These are phyloP conservation scores for Exophiala xenobiotica DNA, from an alignment of 2,329 filamentous ascomycete species.

Conservation along the genomic window DNA sequence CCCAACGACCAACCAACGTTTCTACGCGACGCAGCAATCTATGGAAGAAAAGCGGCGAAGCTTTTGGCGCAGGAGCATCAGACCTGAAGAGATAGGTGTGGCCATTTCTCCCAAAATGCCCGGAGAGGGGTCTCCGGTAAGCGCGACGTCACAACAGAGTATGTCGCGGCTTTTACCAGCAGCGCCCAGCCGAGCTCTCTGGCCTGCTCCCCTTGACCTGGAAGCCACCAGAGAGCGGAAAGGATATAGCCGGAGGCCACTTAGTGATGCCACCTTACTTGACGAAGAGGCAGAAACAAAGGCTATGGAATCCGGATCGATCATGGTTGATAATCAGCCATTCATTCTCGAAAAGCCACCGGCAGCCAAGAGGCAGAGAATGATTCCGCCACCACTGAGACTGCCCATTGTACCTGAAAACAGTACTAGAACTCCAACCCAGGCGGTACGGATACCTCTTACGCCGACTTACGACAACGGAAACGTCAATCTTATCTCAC, in stretches of 20 bases:
- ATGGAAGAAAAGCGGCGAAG: conserved; percentile 30
- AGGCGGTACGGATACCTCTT: conserved; percentile 36
- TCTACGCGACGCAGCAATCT: conserved; percentile 21
- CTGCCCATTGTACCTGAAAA: conserved; percentile 16
- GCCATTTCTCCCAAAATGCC: conserved; percentile 34
- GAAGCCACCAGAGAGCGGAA: conserved; percentile 15
- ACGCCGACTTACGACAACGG: conserved; percentile 33
- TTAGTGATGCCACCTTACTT: conserved; percentile 39
- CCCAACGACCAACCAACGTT: conserved; percentile 17
- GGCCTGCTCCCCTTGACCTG: conserved; percentile 39
- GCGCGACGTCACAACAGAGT: conserved; percentile 38
- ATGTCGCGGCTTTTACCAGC: conserved; percentile 41
- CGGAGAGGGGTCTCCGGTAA: conserved; percentile 34
- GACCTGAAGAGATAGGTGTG: conserved; percentile 34
- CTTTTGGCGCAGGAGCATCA: conserved; percentile 33
- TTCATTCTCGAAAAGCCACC: conserved; percentile 19
- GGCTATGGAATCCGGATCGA: conserved; percentile 6
- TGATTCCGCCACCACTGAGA: conserved; percentile 12
- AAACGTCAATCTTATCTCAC: conserved; percentile 15
- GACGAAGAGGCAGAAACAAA: conserved; percentile 37
- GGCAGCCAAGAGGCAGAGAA: conserved; percentile 11
- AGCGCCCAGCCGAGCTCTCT: conserved; percentile 36
- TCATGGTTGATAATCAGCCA: conserved; percentile 25
- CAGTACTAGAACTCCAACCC: conserved; percentile 35
- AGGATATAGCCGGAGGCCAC: conserved; percentile 15